These are phyloP conservation scores for Calonectria fujianensis DNA, from an alignment of 2,329 filamentous ascomycete genomes.

Conservation along the genomic window DNA sequence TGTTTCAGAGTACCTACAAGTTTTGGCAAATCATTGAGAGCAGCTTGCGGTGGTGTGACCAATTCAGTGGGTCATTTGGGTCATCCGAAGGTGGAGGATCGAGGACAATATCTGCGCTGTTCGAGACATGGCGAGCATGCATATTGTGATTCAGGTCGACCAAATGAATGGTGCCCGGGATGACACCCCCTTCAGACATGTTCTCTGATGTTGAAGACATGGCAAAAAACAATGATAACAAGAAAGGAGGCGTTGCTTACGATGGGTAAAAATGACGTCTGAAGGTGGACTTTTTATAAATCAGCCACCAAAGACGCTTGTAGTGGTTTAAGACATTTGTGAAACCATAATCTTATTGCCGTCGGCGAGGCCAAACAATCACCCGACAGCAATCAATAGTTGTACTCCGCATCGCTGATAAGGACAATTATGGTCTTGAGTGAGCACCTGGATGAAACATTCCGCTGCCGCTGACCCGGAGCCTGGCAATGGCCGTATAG, in stretches of 20 bases:
- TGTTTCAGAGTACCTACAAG: slow-evolving; percentile 49
- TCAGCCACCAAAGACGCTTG: not conserved
- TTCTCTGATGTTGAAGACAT: slow-evolving; percentile 11
- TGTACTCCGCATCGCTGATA: slow-evolving; percentile 10
- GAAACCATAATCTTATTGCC: not conserved
- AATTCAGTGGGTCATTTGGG: slow-evolving; percentile 73
- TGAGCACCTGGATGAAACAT: not conserved
- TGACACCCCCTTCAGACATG: slow-evolving; percentile 21
- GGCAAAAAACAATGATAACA: not conserved
- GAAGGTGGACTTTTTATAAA: slow-evolving; percentile 5
- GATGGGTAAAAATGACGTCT: not conserved
- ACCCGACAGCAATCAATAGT: not conserved
- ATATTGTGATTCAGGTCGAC: slow-evolving; percentile 61
- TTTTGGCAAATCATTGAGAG: slow-evolving; percentile 55
- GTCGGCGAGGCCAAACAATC: not conserved
- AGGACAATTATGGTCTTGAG: not conserved
- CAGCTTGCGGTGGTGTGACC: slow-evolving; percentile 59
- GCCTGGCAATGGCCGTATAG: not conserved
- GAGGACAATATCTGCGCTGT: slow-evolving; percentile 66
- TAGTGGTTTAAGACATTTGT: not conserved
- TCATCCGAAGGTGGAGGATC: slow-evolving; percentile 70
- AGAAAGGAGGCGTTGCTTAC: not conserved
- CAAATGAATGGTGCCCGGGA: slow-evolving; percentile 65
- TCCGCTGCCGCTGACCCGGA: slow-evolving; percentile 12
- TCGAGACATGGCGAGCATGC: slow-evolving; percentile 57